phyloP scores from a whole-genome alignment of 2,329 filamentous ascomycete genomes.

The Cytospora schulzeri region DNA sequence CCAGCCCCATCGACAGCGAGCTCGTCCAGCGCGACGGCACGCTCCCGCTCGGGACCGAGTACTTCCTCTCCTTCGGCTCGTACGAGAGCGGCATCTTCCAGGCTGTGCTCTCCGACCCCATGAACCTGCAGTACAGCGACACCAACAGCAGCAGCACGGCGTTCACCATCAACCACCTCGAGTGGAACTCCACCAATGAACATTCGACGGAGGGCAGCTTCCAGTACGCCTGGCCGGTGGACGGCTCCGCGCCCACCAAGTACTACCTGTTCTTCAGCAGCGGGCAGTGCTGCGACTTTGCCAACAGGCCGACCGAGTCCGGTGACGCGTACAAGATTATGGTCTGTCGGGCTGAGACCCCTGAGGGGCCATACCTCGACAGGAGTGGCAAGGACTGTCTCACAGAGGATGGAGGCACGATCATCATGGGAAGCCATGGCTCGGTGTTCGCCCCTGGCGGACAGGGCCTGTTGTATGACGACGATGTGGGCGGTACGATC shows the following conservation, averaged over 20 bases:
- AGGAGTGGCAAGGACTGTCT: conserved; percentile 51
- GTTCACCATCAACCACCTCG: conserved; percentile 14
- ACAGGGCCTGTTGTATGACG: conserved; percentile 57
- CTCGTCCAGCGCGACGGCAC: background rate
- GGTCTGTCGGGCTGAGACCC: conserved; percentile 56
- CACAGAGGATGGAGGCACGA: conserved; percentile 57
- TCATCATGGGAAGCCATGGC: conserved; percentile 58
- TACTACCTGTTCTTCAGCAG: conserved; percentile 65
- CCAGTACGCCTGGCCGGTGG: conserved; percentile 49
- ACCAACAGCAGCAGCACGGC: background rate
- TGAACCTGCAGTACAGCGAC: background rate
- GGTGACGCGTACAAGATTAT: conserved; percentile 66
- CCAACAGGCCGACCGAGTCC: conserved; percentile 41
- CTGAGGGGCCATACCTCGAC: conserved; percentile 57
- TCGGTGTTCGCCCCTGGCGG: conserved; percentile 65
- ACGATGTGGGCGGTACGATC: conserved; percentile 50
- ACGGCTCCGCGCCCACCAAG: conserved; percentile 40
- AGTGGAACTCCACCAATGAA: conserved; percentile 6
- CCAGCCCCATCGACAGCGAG: background rate
- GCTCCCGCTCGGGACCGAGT: conserved; percentile 4
- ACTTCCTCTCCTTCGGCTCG: conserved; percentile 58
- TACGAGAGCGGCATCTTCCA: conserved; percentile 64
- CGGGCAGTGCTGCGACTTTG: conserved; percentile 60
- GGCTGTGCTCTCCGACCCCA: background rate
- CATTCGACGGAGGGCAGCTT: conserved; percentile 17